Evolutionary conservation across 2,329 filamentous ascomycete species (phyloP).

Genomic region (Neonectria neomacrospora): DNA sequence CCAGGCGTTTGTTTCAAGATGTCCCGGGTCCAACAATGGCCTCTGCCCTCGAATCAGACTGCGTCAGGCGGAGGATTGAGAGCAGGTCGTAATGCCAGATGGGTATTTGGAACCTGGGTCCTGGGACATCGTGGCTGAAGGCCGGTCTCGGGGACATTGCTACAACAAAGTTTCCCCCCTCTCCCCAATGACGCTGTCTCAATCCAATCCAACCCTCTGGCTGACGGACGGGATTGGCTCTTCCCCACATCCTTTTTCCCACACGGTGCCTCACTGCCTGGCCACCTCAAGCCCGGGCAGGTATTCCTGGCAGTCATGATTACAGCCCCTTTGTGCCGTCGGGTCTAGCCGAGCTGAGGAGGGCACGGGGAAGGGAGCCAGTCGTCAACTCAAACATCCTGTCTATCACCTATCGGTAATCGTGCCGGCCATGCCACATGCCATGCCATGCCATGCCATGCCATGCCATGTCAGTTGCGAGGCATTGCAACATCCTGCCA

Average conservation of each 20-base stretch:
- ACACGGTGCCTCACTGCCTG: slow-evolving; percentile 7
- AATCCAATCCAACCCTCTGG: slow-evolving; percentile 33
- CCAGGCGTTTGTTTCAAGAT: slow-evolving; percentile 47
- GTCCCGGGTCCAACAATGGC: slow-evolving; percentile 27
- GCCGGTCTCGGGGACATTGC: slow-evolving; percentile 23
- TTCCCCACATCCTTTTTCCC: slow-evolving; percentile 36
- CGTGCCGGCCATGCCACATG: slow-evolving; percentile 1
- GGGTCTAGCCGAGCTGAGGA: not conserved
- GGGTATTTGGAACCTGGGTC: slow-evolving; percentile 24
- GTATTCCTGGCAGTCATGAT: not conserved
- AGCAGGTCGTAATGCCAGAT: slow-evolving; percentile 37
- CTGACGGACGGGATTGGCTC: slow-evolving; percentile 37
- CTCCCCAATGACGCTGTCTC: slow-evolving; percentile 37
- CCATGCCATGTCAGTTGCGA: slow-evolving; percentile 26
- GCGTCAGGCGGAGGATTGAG: slow-evolving; percentile 21
- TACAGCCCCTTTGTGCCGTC: not conserved
- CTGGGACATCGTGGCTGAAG: slow-evolving; percentile 32
- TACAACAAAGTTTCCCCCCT: slow-evolving; percentile 27
- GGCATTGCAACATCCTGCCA: slow-evolving; percentile 32
- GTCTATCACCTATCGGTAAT: slow-evolving; percentile 6
- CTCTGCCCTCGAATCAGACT: slow-evolving; percentile 37
- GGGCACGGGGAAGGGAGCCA: not conserved
- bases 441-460: slow-evolving; percentile 17
- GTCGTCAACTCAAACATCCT: slow-evolving; percentile 1
- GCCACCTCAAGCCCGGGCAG: slow-evolving; percentile 2